phyloP scores from a whole-genome alignment of 176 grass and related monocot genomes.

The Hordeum vulgare region DNA sequence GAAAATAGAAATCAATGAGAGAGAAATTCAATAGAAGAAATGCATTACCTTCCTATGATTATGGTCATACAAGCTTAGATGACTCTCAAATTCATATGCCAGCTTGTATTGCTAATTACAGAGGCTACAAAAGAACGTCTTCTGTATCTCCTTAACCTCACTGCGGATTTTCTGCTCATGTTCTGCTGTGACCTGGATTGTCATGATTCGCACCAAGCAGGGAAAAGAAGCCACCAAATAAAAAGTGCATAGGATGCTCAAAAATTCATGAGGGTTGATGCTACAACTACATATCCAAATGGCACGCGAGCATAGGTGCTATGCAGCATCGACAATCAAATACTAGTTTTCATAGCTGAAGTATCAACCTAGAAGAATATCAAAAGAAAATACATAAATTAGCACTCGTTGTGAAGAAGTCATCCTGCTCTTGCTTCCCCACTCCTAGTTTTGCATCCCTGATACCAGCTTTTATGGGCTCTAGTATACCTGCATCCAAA shows the following conservation, averaged over 20 bases:
- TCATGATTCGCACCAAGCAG: constrained; percentile 87
- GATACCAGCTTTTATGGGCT: too few species aligned
- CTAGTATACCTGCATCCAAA: too few species aligned
- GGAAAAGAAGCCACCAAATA: constrained; percentile 87
- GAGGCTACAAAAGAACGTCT: constrained; percentile 86
- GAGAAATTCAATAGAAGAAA: background rate
- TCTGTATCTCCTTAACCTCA: constrained; percentile 98
- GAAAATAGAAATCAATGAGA: background rate
- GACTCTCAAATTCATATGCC: constrained; percentile 89
- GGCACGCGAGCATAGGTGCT: background rate
- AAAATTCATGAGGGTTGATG: constrained; percentile 47
- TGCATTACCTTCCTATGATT: constrained; percentile 84
- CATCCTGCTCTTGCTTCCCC: too few species aligned
- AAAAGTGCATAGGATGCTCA: constrained; percentile 54
- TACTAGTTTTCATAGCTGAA: constrained; percentile 28
- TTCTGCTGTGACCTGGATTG: constrained; percentile 99
- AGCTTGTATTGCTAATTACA: constrained; percentile 97
- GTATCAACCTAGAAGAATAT: constrained; percentile 42
- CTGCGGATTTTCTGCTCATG: constrained; percentile 88
- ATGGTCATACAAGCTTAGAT: constrained; percentile 97
- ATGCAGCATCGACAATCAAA: constrained; percentile 22
- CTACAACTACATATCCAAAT: constrained; percentile 29
- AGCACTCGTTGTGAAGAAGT: too few species aligned
- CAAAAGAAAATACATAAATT: constrained; percentile 11
- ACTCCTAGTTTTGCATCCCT: too few species aligned